Evolutionary conservation across 1,139 yeast genomes (phyloP).

Genomic region (Geotrichum citri-aurantii): DNA sequence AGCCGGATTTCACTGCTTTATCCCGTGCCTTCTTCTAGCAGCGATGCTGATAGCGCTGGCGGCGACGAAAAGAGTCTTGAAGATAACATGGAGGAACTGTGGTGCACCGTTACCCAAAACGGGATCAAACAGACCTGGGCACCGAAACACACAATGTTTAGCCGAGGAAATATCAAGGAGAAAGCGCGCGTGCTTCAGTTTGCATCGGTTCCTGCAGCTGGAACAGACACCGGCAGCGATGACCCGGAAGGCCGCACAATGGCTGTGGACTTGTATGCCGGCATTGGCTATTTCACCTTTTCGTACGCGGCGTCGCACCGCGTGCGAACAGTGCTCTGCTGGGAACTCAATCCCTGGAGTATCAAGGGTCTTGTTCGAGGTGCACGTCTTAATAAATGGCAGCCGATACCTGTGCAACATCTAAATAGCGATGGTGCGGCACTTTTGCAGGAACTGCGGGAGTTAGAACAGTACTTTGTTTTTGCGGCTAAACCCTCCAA

Average conservation of each 20-base stretch:
- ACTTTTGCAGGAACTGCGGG: not conserved
- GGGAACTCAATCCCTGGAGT: slow-evolving; percentile 89
- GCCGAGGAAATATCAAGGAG: slow-evolving; percentile 83
- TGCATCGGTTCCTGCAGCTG: not conserved
- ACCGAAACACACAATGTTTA: slow-evolving; percentile 80
- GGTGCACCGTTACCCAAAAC: slow-evolving; percentile 70
- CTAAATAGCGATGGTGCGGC: slow-evolving; percentile 24
- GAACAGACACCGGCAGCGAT: not conserved
- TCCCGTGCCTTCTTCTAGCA: not conserved
- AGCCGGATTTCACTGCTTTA: slow-evolving; percentile 9
- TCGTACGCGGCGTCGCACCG: slow-evolving; percentile 59
- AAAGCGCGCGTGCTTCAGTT: slow-evolving; percentile 53
- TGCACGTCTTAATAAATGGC: slow-evolving; percentile 43
- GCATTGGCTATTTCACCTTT: slow-evolving; percentile 80
- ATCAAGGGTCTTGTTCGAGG: slow-evolving; percentile 63
- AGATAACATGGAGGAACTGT: slow-evolving; percentile 45
- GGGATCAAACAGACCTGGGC: slow-evolving; percentile 80
- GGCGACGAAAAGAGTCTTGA: slow-evolving; percentile 61
- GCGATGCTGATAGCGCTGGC: not conserved
- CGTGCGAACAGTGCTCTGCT: slow-evolving; percentile 48
- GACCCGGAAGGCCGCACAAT: slow-evolving; percentile 28
- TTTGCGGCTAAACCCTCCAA: not conserved
- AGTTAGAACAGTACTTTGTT: not conserved
- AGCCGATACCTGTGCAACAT: slow-evolving; percentile 23
- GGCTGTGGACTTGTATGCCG: slow-evolving; percentile 70